A percentile compares a stretch with the other conserved stretches of the same genome.
Conservation (phyloP, 148 eudicot species). For the Rhododendron molle region DNA sequence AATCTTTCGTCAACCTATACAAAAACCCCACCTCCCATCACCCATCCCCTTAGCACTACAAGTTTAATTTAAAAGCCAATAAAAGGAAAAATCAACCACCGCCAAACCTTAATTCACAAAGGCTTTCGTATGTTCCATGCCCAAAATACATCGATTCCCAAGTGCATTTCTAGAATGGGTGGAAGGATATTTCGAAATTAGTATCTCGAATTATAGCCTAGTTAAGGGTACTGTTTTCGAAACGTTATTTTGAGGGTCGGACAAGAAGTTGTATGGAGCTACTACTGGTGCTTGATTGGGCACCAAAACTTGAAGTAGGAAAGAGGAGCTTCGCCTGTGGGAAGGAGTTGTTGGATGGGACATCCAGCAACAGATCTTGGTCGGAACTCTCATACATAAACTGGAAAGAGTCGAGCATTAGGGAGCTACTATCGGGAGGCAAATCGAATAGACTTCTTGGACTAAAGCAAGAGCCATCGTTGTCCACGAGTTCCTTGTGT, state of each 20-base stretch:
- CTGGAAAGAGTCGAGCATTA: slow-evolving; percentile 48
- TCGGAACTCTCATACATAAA: slow-evolving; percentile 54
- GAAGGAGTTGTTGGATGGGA: slow-evolving; percentile 75
- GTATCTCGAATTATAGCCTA: slow-evolving; percentile 8
- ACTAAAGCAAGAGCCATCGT: slow-evolving; percentile 46
- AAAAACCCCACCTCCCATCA: slow-evolving; percentile 19
- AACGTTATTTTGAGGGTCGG: slow-evolving; percentile 25
- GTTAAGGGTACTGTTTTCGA: background rate
- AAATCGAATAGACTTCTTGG: slow-evolving; percentile 50
- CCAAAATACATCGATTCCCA: background rate
- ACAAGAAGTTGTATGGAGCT: slow-evolving; percentile 46
- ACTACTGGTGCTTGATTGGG: slow-evolving; percentile 60
- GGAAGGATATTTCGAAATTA: background rate
- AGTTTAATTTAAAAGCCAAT: slow-evolving; percentile 29
- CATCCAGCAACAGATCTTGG: slow-evolving; percentile 75
- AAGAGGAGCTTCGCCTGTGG: slow-evolving; percentile 87
- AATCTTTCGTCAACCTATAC: slow-evolving; percentile 48
- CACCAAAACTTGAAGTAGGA: slow-evolving; percentile 45
- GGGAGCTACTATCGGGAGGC: slow-evolving; percentile 48
- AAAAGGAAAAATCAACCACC: slow-evolving; percentile 21
- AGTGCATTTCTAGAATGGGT: background rate
- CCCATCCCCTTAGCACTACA: slow-evolving; percentile 16
- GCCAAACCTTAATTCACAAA: slow-evolving; percentile 16
- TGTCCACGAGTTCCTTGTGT: slow-evolving; percentile 43
- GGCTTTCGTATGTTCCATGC: slow-evolving; percentile 1